Evolutionary conservation across 345 rosid species (phyloP).

Genomic region (Salix purpurea): DNA sequence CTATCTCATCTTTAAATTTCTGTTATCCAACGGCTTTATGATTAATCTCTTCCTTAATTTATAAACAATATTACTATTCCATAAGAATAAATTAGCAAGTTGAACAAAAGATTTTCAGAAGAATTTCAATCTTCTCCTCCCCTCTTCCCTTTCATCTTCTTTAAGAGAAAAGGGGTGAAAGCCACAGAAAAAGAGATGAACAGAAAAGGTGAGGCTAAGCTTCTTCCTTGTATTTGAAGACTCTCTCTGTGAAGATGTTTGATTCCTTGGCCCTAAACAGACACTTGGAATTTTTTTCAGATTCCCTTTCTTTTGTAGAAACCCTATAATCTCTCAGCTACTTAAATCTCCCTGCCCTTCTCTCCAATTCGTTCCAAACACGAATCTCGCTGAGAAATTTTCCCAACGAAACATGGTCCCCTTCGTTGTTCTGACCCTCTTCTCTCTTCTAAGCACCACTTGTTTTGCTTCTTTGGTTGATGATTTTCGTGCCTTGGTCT

Average conservation of each 20-base stretch:
- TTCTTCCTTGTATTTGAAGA: conserved; percentile 55
- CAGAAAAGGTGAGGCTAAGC: conserved; percentile 39
- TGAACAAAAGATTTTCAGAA: conserved; percentile 16
- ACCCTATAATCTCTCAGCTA: conserved; percentile 16
- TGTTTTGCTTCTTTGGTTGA: conserved; percentile 32
- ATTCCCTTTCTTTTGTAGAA: conserved; percentile 41
- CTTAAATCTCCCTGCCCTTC: conserved; percentile 38
- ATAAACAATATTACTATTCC: background rate
- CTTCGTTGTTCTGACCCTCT: conserved; percentile 39
- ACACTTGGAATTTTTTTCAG: conserved; percentile 44
- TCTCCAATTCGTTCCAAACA: conserved; percentile 39
- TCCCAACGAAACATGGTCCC: conserved; percentile 41
- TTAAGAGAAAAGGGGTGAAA: conserved; percentile 16
- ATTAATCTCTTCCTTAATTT: background rate
- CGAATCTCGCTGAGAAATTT: conserved; percentile 22
- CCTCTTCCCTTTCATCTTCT: conserved; percentile 24
- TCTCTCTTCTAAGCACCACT: conserved; percentile 29
- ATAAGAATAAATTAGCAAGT: background rate
- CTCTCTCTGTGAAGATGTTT: conserved; percentile 43
- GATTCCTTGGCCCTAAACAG: conserved; percentile 38
- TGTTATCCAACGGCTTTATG: conserved; percentile 33
- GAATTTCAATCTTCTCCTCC: conserved; percentile 14
- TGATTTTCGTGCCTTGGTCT: conserved; percentile 43
- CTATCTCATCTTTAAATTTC: conserved; percentile 46
- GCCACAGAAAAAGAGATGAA: conserved; percentile 13